Base-by-base conservation (phyloP, 116 monocot species). In the Cymodocea nodosa region DNA sequence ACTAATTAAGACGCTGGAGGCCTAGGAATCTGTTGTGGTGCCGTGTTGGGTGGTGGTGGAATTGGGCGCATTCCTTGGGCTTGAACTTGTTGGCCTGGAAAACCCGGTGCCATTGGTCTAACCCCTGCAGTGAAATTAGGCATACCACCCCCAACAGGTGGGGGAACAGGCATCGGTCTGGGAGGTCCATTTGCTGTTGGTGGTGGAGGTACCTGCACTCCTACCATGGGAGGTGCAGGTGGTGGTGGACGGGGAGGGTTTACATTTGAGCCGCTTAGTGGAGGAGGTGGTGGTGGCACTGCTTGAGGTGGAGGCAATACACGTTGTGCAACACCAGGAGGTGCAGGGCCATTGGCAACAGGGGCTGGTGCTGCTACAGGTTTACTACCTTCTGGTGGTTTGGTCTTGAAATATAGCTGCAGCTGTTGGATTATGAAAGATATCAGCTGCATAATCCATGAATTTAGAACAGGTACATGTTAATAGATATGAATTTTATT, bases 331-430 rank as follows among this genome's bases (percentile, higher is more conserved):
- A 73, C 79, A 4, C 81, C 85, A 2, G 86, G 86, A 48, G 84
- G 78, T 60, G 82, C 35, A 1, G 65, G 58, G 16, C 83, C 86
- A 52, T 82, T 82, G 37, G 82, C 70, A 13, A 50, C 64, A 15
- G 83, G 81, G 3, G 67, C 60, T 53, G 83, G 75, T 13, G 73
- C 68, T 22, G 72, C 66, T 11, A 68, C 80, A 34, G 83, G 81
- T 50, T 94, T 94, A 75, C 56, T 79, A 22, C 59, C 58, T 83
- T 95, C 95, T 0, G 79, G 80, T 19, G 80, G 87, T 62, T 87
- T 95, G 23, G 51, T 39, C 62, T 90, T 95, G 80, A 95, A 95
- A 66, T 95, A 90, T 20, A 95, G 74, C 68, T 90, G 95, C 59
- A 95, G 65, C 90, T 95, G 85, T 64, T 7, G 19, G 50, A 65